Percentiles rank a stretch among this genome's conserved stretches.
These are phyloP conservation scores for Picochlorum sp. DNA, from an alignment of 139 green algal species.

Conservation along the genomic window DNA sequence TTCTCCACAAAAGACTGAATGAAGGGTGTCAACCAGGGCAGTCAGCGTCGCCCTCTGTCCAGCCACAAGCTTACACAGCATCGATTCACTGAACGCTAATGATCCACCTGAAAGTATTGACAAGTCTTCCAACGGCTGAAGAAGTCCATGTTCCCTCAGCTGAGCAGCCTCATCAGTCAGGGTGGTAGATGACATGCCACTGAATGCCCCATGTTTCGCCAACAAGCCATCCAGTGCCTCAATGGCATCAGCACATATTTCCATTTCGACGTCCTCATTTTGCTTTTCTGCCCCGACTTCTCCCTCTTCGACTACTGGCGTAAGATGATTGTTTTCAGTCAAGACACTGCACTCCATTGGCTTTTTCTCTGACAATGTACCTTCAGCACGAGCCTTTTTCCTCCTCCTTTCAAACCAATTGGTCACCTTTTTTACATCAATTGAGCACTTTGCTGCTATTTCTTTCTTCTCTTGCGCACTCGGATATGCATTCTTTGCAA, in stretches of 20 bases:
- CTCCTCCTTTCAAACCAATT: slow-evolving; percentile 26
- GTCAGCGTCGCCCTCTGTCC: slow-evolving; percentile 22
- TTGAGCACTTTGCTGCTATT: not conserved
- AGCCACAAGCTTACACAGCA: slow-evolving; percentile 11
- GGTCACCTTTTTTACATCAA: slow-evolving; percentile 12
- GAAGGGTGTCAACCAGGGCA: slow-evolving; percentile 19
- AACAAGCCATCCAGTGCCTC: too few species aligned
- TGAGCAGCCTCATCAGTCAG: not conserved
- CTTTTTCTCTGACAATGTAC: not conserved
- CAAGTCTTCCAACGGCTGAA: not conserved
- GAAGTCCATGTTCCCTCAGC: not conserved
- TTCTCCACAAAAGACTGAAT: slow-evolving; percentile 11
- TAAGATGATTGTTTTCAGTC: not conserved
- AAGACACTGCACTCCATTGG: not conserved
- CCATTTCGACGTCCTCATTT: too few species aligned
- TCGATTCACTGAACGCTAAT: not conserved
- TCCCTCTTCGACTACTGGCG: not conserved
- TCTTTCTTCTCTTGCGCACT: not conserved
- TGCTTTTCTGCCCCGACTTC: too few species aligned
- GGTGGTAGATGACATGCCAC: too few species aligned
- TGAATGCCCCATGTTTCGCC: too few species aligned
- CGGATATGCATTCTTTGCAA: slow-evolving; percentile 5
- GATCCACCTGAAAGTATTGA: not conserved
- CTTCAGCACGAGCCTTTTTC: not conserved
- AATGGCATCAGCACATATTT: too few species aligned